A percentile compares a stretch with the other conserved stretches of the same genome.
phyloP scores from a whole-genome alignment of 805 yeast genomes.

The Kazachstania kunashirensis region DNA sequence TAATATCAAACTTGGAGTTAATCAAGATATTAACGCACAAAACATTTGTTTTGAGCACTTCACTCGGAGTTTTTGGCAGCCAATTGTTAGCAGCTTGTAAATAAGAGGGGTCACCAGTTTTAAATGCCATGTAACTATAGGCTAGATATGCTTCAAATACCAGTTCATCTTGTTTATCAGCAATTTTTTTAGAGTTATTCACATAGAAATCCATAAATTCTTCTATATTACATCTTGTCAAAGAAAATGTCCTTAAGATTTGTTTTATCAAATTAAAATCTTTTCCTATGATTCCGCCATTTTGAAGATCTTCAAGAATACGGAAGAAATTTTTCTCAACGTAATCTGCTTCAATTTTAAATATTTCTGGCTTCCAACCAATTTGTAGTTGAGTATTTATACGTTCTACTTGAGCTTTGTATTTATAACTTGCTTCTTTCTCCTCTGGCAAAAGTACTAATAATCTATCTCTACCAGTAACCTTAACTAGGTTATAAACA shows the following conservation, averaged over 20 bases:
- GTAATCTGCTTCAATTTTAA: not conserved
- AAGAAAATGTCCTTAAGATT: constrained; percentile 16
- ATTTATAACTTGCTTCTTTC: constrained; percentile 4
- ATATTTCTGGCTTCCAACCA: constrained; percentile 1
- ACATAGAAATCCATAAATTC: constrained; percentile 33
- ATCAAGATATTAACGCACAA: constrained; percentile 37
- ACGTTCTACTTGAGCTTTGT: constrained; percentile 2
- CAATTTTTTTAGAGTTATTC: constrained; percentile 32
- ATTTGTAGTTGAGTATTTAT: constrained; percentile 3
- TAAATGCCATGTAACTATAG: constrained; percentile 34
- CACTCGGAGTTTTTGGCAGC: constrained; percentile 22
- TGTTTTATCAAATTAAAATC: constrained; percentile 19
- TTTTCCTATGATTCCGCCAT: constrained; percentile 27
- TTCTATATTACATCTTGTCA: constrained; percentile 14
- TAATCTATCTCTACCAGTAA: constrained; percentile 10
- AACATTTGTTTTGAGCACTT: constrained; percentile 24
- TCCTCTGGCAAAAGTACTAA: constrained; percentile 11
- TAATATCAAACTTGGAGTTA: constrained; percentile 32
- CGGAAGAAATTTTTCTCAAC: constrained; percentile 8
- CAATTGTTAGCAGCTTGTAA: constrained; percentile 33
- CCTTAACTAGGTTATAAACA: constrained; percentile 9
- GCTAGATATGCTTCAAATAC: constrained; percentile 35
- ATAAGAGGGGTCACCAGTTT: constrained; percentile 22
- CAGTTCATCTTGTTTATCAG: constrained; percentile 33
- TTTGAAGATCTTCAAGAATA: constrained; percentile 23